Conservation (phyloP, 2,329 filamentous ascomycete species). For the Cercospora sojina region DNA sequence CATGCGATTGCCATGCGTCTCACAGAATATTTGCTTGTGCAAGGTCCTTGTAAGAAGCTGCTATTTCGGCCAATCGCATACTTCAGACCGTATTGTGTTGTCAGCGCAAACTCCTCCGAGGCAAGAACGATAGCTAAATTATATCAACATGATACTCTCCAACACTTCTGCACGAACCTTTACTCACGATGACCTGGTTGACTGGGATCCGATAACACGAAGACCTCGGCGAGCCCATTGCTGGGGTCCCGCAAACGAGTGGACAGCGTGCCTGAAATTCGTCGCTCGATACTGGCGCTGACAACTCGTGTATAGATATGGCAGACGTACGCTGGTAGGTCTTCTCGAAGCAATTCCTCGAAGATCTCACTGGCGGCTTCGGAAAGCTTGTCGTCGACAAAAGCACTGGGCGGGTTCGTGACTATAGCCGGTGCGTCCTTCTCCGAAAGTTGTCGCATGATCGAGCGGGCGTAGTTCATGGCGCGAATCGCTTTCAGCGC, state of each 20-base stretch:
- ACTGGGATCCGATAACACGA: slow-evolving; percentile 72
- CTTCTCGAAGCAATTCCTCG: slow-evolving; percentile 61
- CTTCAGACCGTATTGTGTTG: slow-evolving; percentile 70
- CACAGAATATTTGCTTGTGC: slow-evolving; percentile 63
- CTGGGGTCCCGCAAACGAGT: slow-evolving; percentile 63
- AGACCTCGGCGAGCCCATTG: slow-evolving; percentile 72
- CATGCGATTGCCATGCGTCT: slow-evolving; percentile 62
- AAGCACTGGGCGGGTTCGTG: slow-evolving; percentile 4
- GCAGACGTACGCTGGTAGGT: slow-evolving; percentile 69
- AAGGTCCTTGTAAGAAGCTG: slow-evolving; percentile 72
- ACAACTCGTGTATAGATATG: slow-evolving; percentile 67
- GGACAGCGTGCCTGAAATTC: slow-evolving; percentile 65
- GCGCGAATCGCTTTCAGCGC: slow-evolving; percentile 63
- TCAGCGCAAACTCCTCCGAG: slow-evolving; percentile 71
- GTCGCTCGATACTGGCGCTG: slow-evolving; percentile 63
- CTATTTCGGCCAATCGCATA: slow-evolving; percentile 75
- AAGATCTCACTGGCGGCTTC: slow-evolving; percentile 64
- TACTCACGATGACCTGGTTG: slow-evolving; percentile 60
- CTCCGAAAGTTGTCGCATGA: slow-evolving; percentile 55
- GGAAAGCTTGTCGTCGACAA: slow-evolving; percentile 55
- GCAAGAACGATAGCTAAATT: slow-evolving; percentile 65
- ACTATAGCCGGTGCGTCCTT: slow-evolving; percentile 45
- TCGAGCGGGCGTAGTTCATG: slow-evolving; percentile 67
- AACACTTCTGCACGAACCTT: neutral
- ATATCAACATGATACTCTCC: neutral